Base-by-base conservation (phyloP, 768 basidiomycete species). In the Boletus tomentosulus region DNA sequence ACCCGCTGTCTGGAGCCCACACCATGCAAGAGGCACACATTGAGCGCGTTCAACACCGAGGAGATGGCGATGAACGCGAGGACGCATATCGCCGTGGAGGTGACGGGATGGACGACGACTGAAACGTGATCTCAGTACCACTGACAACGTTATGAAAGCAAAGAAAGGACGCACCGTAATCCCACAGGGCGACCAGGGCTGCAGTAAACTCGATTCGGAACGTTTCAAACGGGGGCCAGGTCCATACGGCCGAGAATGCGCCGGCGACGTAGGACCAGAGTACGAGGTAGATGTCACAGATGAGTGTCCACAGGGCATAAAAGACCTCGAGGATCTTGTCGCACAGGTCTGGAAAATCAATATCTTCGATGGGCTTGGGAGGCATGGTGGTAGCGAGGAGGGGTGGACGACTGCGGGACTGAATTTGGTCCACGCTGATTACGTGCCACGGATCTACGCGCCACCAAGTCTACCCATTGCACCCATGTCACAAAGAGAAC, bases 401-500 rank as follows among this genome's bases (percentile, higher is more conserved):
- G 22, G 24, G n/a, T 12, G 38, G 25, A n/a, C 35, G 11, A 19
- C 38, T 34, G 53, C 24, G 43, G 22, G 24, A 9, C 6, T 31
- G 9, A 33, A 33, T 33, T 33, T 33, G 31, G 31, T 11, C 31
- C 31, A 12, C 31, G 31, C 31, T 33, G 31, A 33, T 33, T 9
- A 11, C 11, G 31, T 33, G 31, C 31, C 11, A n/a, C n/a, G n/a
- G n/a, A n/a, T n/a, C n/a, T 19, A 19, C 19, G n/a, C n/a, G n/a
- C n/a, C n/a, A n/a, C 12, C 9, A 12, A 33, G 11, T 33, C 31
- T 8, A 31, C 9, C 19, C 19, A 38, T 30, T 24, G 19, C 2
- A 15, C 27, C 48, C 47, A 66, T 70, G 68, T 70, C 66, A 6
- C 68, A 70, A 50, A 54, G 51, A 51, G 84, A 84, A 25, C 62